Evolutionary conservation across 257 asterid species (phyloP), one percentile per base, ranked within the genome.

Genomic region (Henckelia pumila): DNA sequence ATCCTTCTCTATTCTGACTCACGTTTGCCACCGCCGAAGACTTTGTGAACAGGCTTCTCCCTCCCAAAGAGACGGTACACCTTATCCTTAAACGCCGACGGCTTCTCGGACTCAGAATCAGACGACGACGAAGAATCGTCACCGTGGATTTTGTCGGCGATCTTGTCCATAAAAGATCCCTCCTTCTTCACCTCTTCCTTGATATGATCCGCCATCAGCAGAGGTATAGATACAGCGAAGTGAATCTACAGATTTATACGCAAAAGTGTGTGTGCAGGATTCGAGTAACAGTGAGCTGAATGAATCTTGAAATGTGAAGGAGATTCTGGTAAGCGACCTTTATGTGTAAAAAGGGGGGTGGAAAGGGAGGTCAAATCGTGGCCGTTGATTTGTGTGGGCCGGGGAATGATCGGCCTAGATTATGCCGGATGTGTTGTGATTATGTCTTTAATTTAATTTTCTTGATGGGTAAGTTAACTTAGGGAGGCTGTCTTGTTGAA

Each of bases 1-100:
- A n/a, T n/a, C n/a, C 7, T 20, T 35, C 17, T 19, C 13, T 63
- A 52, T n/a, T 21, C 11, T 33, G 23, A 58, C 81, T 47, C 71
- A 84, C 91, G 68, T 76, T 78, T 81, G 24, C 92, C 92, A 24
- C 89, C 92, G 4, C 92, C 92, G 23, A 85, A 78, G 33, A 81
- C 64, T 24, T 71, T 75, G 67, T 85, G 87, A 71, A 83, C 82
- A 7, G 86, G 76, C 47, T 76, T 76, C 71, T 83, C 79, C 59
- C 92, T 64, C 9, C 89, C 92, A 58, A 85, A 85, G 55, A 85
- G 80, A n/a, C 84, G 85, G 49, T 32, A 57, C 52, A 55, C 59
- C 68, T 81, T 81, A 16, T 77, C 24, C 64, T 75, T 76, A 4
- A 69, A 6, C n/a, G 82, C 73, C 13, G 83, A 60, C n/a, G 53